Evolutionary conservation across 129 eudicot genomes (phyloP), one percentile per base, ranked within the genome.

Genomic region (Rutidosis leptorrhynchoides): DNA sequence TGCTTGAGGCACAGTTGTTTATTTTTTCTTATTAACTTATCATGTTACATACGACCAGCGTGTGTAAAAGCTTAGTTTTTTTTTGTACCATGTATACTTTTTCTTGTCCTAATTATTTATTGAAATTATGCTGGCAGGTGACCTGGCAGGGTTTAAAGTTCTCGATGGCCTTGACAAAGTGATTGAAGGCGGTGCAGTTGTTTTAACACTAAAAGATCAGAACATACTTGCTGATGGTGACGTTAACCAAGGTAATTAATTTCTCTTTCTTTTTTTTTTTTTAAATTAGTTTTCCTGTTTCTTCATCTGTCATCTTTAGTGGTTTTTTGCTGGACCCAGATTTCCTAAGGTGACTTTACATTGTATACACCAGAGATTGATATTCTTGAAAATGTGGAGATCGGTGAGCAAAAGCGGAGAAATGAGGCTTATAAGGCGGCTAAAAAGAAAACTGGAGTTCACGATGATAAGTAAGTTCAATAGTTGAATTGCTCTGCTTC

Each of bases 361-460:
- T 81, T 83, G 78, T 86, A 72, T 86, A 62, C 78, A 79, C 66
- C 87, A 93, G 99, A 84, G 83, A 79, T 86, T 75, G 99, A 94
- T 75, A 84, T 89, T 93, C 99, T 94, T 79, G 99, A 94, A 81
- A 94, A 94, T 84, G 90, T 86, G 81, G 99, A 94, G 86, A 94
- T 94, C 24, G 97, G 99, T 35, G 99, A 94, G 79, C 99, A 94
- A 57, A 89, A 89, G 80, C 84, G 78, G 76, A 89, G 99, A 79
- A 76, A 79, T 26, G 99, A 94, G 61, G 99, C 99, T 72, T 94
- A 94, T 42, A 86, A 81, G 74, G 90, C 97, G 17, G 86, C 97
- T 55, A 94, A 89, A 84, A 94, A 73, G 87, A 82, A 67, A 77
- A 68, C 78, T 5, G 89, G 97, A 74, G 80, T 74, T 68, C 86